A percentile compares a stretch with the other conserved stretches of the same genome.
phyloP scores from a whole-genome alignment of 768 basidiomycete species.

The Leccinum disarticulatum region DNA sequence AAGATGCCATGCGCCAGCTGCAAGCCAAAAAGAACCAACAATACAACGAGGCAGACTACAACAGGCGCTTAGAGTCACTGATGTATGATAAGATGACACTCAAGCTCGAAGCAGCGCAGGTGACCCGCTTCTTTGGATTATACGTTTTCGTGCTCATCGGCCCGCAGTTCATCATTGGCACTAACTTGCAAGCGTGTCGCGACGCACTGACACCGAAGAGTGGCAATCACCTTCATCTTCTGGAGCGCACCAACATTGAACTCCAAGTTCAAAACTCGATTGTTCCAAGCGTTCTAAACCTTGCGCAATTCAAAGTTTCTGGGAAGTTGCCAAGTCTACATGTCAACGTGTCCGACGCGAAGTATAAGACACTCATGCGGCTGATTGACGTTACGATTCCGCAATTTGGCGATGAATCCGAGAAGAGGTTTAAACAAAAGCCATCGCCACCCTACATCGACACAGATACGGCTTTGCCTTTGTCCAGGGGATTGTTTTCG shows the following conservation, averaged over 20 bases:
- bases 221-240: slow-evolving; percentile 69
- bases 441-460: slow-evolving; percentile 22
- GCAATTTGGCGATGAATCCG: slow-evolving; percentile 57
- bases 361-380: slow-evolving; percentile 90
- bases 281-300: slow-evolving; percentile 74
- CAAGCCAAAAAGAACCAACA: slow-evolving; percentile 80
- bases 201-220: slow-evolving; percentile 66
- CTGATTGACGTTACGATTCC: slow-evolving; percentile 91
- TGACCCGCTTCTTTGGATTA: slow-evolving; percentile 29
- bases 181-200: slow-evolving; percentile 77
- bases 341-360: slow-evolving; percentile 86
- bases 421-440: slow-evolving; percentile 20
- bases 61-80: slow-evolving; percentile 72
- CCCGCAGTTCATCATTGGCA: slow-evolving; percentile 82
- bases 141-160: slow-evolving; percentile 7
- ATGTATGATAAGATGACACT: slow-evolving; percentile 94
- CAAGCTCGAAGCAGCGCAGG: slow-evolving; percentile 87
- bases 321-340: slow-evolving; percentile 86
- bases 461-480: slow-evolving; percentile 42
- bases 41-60: slow-evolving; percentile 85
- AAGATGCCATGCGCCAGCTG: slow-evolving; percentile 73
- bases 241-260: slow-evolving; percentile 90
- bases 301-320: slow-evolving; percentile 87
- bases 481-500: slow-evolving; percentile 57
- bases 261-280: slow-evolving; percentile 92